Percentiles rank a stretch among this genome's conserved stretches.
These are phyloP conservation scores for Microcera coccophila DNA, from an alignment of 2,329 filamentous ascomycete species.

Conservation along the genomic window DNA sequence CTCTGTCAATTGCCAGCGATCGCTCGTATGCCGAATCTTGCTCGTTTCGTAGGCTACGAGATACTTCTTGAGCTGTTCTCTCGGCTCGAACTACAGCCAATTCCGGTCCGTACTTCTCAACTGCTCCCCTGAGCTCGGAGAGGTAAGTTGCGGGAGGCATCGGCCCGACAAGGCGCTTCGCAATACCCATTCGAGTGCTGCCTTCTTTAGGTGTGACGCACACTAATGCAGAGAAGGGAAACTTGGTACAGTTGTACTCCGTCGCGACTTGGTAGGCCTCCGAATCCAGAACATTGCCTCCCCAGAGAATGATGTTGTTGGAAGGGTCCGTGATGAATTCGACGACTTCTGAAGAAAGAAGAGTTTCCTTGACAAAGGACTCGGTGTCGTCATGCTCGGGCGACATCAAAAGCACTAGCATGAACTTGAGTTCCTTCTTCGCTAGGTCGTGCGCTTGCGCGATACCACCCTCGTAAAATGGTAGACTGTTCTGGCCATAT, in stretches of 20 bases:
- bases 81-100: conserved; percentile 71
- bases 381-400: conserved; percentile 93
- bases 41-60: conserved; percentile 76
- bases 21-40: conserved; percentile 94
- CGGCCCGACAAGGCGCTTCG: conserved; percentile 72
- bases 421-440: conserved; percentile 85
- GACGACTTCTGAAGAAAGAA: conserved; percentile 71
- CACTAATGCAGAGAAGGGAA: conserved; percentile 82
- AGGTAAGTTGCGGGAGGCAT: conserved; percentile 68
- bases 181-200: conserved; percentile 83
- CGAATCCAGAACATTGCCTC: conserved; percentile 85
- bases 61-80: conserved; percentile 73
- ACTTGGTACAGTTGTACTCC: conserved; percentile 85
- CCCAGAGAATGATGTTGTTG: conserved; percentile 86
- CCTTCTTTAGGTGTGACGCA: conserved; percentile 83
- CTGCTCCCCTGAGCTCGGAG: conserved; percentile 67
- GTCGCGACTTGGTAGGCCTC: conserved; percentile 92
- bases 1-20: conserved; percentile 80
- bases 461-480: conserved; percentile 84
- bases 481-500: conserved; percentile 68
- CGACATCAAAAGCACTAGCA: conserved; percentile 83
- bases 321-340: conserved; percentile 68
- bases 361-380: conserved; percentile 74
- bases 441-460: conserved; percentile 86
- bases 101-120: conserved; percentile 71